Percentiles rank a stretch among this genome's conserved stretches.
phyloP scores from a whole-genome alignment of 1,139 yeast species.

The Saccharomyces uvarum region DNA sequence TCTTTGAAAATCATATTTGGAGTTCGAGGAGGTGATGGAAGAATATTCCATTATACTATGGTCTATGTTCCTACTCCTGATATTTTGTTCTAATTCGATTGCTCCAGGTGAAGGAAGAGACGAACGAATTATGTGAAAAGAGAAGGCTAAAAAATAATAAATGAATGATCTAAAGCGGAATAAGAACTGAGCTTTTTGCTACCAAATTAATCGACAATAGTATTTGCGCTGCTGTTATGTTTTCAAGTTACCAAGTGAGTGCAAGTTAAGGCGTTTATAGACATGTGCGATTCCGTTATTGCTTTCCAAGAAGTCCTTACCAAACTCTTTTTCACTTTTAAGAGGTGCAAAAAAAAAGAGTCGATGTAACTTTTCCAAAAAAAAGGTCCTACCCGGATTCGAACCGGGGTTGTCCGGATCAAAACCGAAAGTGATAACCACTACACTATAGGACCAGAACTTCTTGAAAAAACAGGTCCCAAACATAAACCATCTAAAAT shows the following conservation, averaged over 20 bases:
- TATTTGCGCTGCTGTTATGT: not conserved
- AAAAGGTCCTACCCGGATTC: conserved; percentile 87
- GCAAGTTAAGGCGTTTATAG: not conserved
- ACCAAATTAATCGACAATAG: not conserved
- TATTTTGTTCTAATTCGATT: not conserved
- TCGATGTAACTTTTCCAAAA: conserved; percentile 24
- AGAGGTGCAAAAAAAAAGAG: not conserved
- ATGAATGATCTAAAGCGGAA: not conserved
- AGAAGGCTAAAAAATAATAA: not conserved
- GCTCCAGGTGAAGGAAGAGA: not conserved
- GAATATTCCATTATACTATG: not conserved
- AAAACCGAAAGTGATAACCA: conserved; percentile 63
- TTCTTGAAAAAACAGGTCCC: not conserved
- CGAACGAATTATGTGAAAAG: too few species aligned
- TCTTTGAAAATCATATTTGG: conserved; percentile 32
- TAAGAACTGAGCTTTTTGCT: not conserved
- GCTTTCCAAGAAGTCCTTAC: not conserved
- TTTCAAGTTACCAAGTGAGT: not conserved
- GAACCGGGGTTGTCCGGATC: conserved; percentile 90
- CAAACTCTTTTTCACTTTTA: not conserved
- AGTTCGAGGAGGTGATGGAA: not conserved
- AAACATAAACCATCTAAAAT: too few species aligned
- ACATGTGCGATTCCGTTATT: not conserved
- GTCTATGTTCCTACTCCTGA: not conserved
- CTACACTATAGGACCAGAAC: conserved; percentile 43